phyloP scores from a whole-genome alignment of 805 yeast genomes.

The Peterozyma toletana region DNA sequence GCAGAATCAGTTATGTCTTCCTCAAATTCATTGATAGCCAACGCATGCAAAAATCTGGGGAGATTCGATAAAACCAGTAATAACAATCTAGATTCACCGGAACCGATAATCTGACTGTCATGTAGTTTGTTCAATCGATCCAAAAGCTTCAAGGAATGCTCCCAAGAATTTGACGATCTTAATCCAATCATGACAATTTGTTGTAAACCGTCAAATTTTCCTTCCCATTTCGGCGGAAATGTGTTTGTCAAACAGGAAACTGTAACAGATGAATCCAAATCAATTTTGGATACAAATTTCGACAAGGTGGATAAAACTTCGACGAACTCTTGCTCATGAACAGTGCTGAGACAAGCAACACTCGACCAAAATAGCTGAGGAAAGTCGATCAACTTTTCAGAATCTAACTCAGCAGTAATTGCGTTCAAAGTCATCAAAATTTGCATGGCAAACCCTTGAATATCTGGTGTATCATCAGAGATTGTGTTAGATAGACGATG shows the following conservation, averaged over 20 bases:
- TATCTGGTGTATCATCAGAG: slow-evolving; percentile 81
- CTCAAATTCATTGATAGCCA: slow-evolving; percentile 47
- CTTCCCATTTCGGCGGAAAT: slow-evolving; percentile 95
- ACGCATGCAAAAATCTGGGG: slow-evolving; percentile 80
- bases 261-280: slow-evolving; percentile 76
- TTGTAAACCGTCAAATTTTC: slow-evolving; percentile 84
- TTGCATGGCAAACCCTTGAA: slow-evolving; percentile 96
- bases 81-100: slow-evolving; percentile 59
- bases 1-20: slow-evolving; percentile 48
- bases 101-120: slow-evolving; percentile 74
- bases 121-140: slow-evolving; percentile 61
- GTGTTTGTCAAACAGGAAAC: slow-evolving; percentile 76
- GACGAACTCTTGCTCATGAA: slow-evolving; percentile 88
- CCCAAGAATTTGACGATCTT: slow-evolving; percentile 74
- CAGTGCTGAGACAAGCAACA: slow-evolving; percentile 83
- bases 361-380: slow-evolving; percentile 96
- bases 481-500: slow-evolving; percentile 90
- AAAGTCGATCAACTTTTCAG: slow-evolving; percentile 72
- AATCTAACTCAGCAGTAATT: slow-evolving; percentile 75
- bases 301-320: slow-evolving; percentile 79
- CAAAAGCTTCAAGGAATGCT: slow-evolving; percentile 64
- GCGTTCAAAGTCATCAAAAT: slow-evolving; percentile 94
- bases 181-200: slow-evolving; percentile 74
- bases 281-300: slow-evolving; percentile 81
- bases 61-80: slow-evolving; percentile 70